These are phyloP conservation scores for Pseudofabraea citricarpa DNA, from an alignment of 2,329 filamentous ascomycete genomes.

Conservation along the genomic window DNA sequence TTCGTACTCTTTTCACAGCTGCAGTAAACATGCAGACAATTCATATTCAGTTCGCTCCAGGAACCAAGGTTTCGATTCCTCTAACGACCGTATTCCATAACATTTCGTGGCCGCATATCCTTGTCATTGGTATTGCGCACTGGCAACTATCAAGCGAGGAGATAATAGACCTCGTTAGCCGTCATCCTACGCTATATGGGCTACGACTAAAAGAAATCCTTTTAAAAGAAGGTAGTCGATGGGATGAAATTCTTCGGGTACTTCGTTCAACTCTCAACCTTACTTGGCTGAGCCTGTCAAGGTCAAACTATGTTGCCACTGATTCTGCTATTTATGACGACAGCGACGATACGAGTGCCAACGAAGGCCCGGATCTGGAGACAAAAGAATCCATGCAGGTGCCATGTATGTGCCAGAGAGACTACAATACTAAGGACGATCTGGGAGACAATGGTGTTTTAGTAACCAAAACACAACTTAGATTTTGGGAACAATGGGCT, in stretches of 20 bases:
- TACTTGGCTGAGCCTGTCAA: slow-evolving; percentile 57
- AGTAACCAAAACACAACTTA: slow-evolving; percentile 43
- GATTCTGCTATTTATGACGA: slow-evolving; percentile 41
- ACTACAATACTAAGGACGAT: slow-evolving; percentile 23
- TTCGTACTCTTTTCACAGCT: slow-evolving; percentile 51
- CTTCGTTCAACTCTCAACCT: slow-evolving; percentile 53
- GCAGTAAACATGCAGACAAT: slow-evolving; percentile 57
- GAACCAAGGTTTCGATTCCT: slow-evolving; percentile 48
- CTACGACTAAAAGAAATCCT: slow-evolving; percentile 56
- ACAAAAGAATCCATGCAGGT: too few species aligned
- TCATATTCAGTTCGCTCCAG: slow-evolving; percentile 59
- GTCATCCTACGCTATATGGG: slow-evolving; percentile 54
- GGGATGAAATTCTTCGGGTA: slow-evolving; percentile 54
- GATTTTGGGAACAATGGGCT: slow-evolving; percentile 52
- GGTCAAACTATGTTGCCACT: slow-evolving; percentile 52
- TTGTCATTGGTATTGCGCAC: slow-evolving; percentile 60
- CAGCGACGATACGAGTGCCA: slow-evolving; percentile 29
- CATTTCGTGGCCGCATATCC: slow-evolving; percentile 54
- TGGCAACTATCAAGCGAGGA: slow-evolving; percentile 58
- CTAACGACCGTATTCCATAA: slow-evolving; percentile 60
- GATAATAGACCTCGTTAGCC: slow-evolving; percentile 50
- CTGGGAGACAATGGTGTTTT: slow-evolving; percentile 42
- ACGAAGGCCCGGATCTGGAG: too few species aligned
- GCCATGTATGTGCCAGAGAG: slow-evolving; percentile 27
- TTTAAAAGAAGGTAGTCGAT: slow-evolving; percentile 52